Percentiles rank a stretch among this genome's conserved stretches.
These are phyloP conservation scores for Saccharomycopsis fodiens DNA, from an alignment of 805 yeast species.

Conservation along the genomic window DNA sequence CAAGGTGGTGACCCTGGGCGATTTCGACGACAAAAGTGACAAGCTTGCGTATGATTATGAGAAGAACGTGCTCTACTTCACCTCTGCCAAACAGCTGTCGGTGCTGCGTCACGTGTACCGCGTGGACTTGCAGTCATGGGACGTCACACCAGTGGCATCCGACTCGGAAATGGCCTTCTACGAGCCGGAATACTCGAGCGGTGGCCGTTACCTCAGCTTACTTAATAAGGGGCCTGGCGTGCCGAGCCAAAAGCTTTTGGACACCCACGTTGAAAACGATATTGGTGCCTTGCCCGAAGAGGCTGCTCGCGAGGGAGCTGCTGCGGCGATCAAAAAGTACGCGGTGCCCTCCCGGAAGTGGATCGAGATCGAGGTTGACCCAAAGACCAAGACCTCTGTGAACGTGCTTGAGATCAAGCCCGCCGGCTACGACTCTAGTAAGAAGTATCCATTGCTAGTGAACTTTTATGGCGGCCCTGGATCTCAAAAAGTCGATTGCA, in stretches of 20 bases:
- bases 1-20: slow-evolving; percentile 35
- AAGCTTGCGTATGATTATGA: slow-evolving; percentile 38
- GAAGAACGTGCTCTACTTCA: slow-evolving; percentile 43
- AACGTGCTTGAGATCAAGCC: slow-evolving; percentile 62
- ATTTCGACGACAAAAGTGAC: slow-evolving; percentile 46
- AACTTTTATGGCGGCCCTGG: slow-evolving; percentile 81
- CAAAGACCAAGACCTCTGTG: slow-evolving; percentile 32
- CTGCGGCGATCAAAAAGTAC: slow-evolving; percentile 26
- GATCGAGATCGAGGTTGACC: slow-evolving; percentile 27
- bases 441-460: slow-evolving; percentile 57
- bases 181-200: slow-evolving; percentile 45
- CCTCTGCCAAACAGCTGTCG: slow-evolving; percentile 48
- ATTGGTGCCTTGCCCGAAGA: slow-evolving; percentile 12
- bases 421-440: slow-evolving; percentile 35
- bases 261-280: slow-evolving; percentile 35
- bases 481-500: slow-evolving; percentile 46
- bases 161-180: slow-evolving; percentile 37
- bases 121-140: slow-evolving; percentile 31
- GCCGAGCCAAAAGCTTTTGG: slow-evolving; percentile 71
- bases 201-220: slow-evolving; percentile 44
- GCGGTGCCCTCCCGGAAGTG: slow-evolving; percentile 47
- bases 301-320: slow-evolving; percentile 20
- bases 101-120: slow-evolving; percentile 55
- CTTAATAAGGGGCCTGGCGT: slow-evolving; percentile 67
- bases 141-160: slow-evolving; percentile 26